Evolutionary conservation across 768 basidiomycete genomes (phyloP), one percentile per base, ranked within the genome.

Genomic region (Kwoniella sp.): DNA sequence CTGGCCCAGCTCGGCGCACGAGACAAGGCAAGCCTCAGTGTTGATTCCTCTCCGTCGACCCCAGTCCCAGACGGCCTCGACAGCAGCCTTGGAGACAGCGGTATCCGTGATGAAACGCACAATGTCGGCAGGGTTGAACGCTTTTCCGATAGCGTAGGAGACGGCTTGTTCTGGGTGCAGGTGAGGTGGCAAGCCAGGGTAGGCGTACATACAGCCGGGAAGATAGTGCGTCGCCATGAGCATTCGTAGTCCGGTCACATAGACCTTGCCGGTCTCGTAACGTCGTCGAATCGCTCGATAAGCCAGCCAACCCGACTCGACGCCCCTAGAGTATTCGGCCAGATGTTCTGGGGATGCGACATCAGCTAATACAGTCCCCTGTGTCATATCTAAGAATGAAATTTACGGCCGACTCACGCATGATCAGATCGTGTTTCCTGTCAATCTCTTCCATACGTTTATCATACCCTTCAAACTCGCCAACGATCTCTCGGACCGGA

Each of bases 181-280:
- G 30, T 52, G 29, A 25, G 56, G 62, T 0, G 75, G 75, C 0
- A 76, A 52, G 12, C 55, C 54, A 1, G 66, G 69, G 55, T 69
- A 72, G 23, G 73, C 65, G n/a, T 58, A 54, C 0, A 61, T 55
- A 26, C 52, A 55, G 20, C 70, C 72, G 7, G 73, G 68, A 13
- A 77, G 61, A 28, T 67, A 77, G 20, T 66, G 58, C 2, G 67
- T 61, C 1, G 75, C 73, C 25, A 73, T 70, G 37, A 74, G 54
- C 54, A 38, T 61, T n/a, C 71, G 71, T 1, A 77, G 61, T 28
- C 75, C 75, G 5, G 47, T 52, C 7, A 69, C 68, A 30, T 63
- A 61, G 30, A 76, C 56, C 38, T 71, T 72, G 58, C 54, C 66
- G 37, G 57, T 47, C 30, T 76, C 75, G 56, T 70, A 72, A 17